Evolutionary conservation across 495 filamentous ascomycete species (phyloP), one percentile per base, ranked within the genome.

Genomic region (Podospora appendiculata): DNA sequence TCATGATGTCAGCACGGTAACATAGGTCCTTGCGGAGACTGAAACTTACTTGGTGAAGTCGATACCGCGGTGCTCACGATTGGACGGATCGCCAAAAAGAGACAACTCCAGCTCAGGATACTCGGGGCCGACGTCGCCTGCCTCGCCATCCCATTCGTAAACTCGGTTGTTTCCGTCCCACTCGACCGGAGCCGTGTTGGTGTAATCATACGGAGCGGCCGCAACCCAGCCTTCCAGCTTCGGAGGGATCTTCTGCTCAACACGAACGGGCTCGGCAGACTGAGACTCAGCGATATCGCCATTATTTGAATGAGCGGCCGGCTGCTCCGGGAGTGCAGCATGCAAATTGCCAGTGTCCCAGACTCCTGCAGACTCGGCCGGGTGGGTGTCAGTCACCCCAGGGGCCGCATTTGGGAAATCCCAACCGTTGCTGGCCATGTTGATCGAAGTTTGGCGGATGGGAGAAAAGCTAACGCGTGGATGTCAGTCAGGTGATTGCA

Each of bases 91-190:
- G 6, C 80, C 77, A 60, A 93, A 98, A 6, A 96, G 80, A 56
- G 81, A 65, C 7, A 74, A 45, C 70, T 98, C 90, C 0, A 98
- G 79, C 39, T 78, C 77, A 0, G 74, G 68, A 56, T 80, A 70
- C 39, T 67, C 67, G 5, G 92, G 93, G 32, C 84, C 90, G 45
- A 97, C 71, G 47, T 98, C 91, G 10, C 91, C 93, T 55, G 76
- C 85, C 5, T 95, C 89, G 2, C 88, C 88, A 9, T 82, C 75
- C 86, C 87, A 96, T 63, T 94, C 84, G 52, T 98, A 97, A 13
- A 83, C 77, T 1, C 58, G 59, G 25, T 83, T 83, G 50, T 78
- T 79, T 12, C 66, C 43, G 46, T 69, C 63, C 68, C 72, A 69
- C 41, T 66, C 47, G 14, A 55, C 40, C 3, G 49, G 34, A 4